Evolutionary conservation across 176 grass and related monocot genomes (phyloP).

Genomic region (Juncus inflexus): DNA sequence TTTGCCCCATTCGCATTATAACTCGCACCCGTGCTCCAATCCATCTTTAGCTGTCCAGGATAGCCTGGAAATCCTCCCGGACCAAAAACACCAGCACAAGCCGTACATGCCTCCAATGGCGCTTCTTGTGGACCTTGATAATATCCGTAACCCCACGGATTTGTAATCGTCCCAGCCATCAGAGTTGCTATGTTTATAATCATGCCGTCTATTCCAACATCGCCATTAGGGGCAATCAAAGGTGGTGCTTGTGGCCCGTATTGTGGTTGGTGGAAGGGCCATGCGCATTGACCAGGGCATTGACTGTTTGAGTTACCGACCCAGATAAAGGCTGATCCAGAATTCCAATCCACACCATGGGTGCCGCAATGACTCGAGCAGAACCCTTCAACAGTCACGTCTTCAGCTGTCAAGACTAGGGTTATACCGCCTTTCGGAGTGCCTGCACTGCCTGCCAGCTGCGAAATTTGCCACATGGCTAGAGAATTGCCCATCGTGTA

Average conservation of each 20-base stretch:
- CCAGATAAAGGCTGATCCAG: constrained; percentile 42
- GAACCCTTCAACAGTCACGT: constrained; percentile 75
- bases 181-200: constrained; percentile 77
- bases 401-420: constrained; percentile 63
- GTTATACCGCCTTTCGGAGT: constrained; percentile 33
- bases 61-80: constrained; percentile 64
- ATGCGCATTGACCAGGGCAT: constrained; percentile 76
- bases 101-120: constrained; percentile 66
- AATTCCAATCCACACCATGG: constrained; percentile 34
- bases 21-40: constrained; percentile 48
- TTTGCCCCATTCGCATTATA: constrained; percentile 63
- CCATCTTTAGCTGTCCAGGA: constrained; percentile 52
- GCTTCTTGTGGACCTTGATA: constrained; percentile 60
- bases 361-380: constrained; percentile 72
- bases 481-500: constrained; percentile 51
- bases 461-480: constrained; percentile 39
- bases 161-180: constrained; percentile 57
- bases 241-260: constrained; percentile 73
- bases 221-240: constrained; percentile 52
- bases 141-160: constrained; percentile 67
- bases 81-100: constrained; percentile 62
- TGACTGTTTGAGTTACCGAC: constrained; percentile 61
- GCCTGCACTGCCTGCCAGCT: constrained; percentile 32
- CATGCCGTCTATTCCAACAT: constrained; percentile 66
- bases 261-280: constrained; percentile 75